Base-by-base conservation (phyloP, 2,329 filamentous ascomycete species). In the Botrytis hyacinthi region DNA sequence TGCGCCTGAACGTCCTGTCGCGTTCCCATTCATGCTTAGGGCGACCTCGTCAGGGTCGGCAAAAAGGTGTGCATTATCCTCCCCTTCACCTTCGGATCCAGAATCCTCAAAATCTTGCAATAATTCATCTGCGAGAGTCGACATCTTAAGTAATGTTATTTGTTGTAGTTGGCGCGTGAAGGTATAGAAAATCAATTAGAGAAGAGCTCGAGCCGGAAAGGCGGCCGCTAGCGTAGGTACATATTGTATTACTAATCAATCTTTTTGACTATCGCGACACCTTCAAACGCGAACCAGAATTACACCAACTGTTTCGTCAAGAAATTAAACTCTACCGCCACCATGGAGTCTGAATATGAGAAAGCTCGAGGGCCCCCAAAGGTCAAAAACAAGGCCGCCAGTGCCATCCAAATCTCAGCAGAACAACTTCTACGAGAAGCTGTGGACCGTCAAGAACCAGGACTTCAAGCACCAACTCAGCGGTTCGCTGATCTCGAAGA, bases 311-410 rank as follows among this genome's bases (percentile, higher is more conserved):
- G 35, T 63, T 60, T 61, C 59, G 65, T 44, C 37, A 51, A 63
- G 20, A 57, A 18, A 65, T 48, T 18, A 26, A 54, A 57, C 22
- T 40, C 44, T 29, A 12, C 73, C 83, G 26, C 74, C 83, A 88
- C 76, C 76, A 98, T 98, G 95, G 95, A 98, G 87, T 90, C 92
- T 18, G 51, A 57, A 57, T 62, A 62, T 62, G 60, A 62, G 26
- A 26, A 62, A 73, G 91, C 93, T 78, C 92, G 95, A 77, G 96
- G 95, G 79, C 95, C 96, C 74, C 95, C 96, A 20, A 88, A 94
- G 88, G 96, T 99, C 87, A 98, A 98, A 84, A 98, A 99, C 87
- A 99, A 99, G 92, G 94, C 93, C 77, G 89, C 96, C 1, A 95
- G 95, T 84, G 93, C 92, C 59, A 86, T 93, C 73, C 92, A 98